Evolutionary conservation across 1,139 yeast species (phyloP).

Genomic region (Protomyces gravidus): DNA sequence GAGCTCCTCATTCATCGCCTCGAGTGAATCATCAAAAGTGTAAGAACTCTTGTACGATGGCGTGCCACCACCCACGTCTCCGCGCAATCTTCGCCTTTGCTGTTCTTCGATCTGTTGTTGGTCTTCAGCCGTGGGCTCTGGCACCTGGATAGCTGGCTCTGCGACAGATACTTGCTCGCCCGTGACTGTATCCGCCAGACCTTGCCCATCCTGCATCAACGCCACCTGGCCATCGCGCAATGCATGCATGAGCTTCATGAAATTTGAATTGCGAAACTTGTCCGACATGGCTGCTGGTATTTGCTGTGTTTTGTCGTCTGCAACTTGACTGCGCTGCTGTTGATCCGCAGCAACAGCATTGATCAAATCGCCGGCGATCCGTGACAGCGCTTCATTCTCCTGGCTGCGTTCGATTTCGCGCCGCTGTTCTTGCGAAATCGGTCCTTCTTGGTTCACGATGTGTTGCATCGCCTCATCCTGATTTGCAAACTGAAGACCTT

Average conservation of each 20-base stretch:
- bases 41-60: neutral
- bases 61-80: neutral
- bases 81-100: neutral
- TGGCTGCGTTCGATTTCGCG: neutral
- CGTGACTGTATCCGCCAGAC: neutral
- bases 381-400: conserved; percentile 17
- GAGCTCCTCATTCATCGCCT: neutral
- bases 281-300: conserved; percentile 30
- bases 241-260: conserved; percentile 44
- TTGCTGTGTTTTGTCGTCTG: neutral
- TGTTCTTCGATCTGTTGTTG: neutral
- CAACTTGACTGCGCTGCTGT: conserved; percentile 8
- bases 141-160: neutral
- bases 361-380: conserved; percentile 18
- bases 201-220: conserved; percentile 37
- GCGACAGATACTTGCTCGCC: neutral
- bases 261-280: conserved; percentile 42
- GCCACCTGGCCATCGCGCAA: conserved; percentile 40
- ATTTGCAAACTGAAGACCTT: neutral
- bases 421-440: neutral
- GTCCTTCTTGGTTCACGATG: neutral
- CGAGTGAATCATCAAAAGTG: neutral
- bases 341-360: conserved; percentile 6
- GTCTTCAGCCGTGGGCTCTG: neutral
- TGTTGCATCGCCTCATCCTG: neutral